Evolutionary conservation across 768 basidiomycete species (phyloP).

Genomic region (Agaricus blazei): DNA sequence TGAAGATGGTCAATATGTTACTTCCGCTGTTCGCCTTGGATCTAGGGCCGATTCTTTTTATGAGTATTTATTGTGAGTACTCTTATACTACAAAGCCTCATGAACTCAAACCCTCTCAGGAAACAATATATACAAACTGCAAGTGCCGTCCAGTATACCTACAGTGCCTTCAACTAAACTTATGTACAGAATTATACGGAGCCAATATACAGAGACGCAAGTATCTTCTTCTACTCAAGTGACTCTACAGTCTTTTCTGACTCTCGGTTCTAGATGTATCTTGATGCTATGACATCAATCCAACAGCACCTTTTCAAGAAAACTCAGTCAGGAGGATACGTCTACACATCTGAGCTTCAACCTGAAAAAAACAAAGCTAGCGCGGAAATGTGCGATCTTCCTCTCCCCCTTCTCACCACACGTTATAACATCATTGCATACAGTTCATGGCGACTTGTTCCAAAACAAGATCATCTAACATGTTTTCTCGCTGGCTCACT

Average conservation of each 20-base stretch:
- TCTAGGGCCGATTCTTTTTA: slow-evolving; percentile 94
- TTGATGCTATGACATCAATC: slow-evolving; percentile 78
- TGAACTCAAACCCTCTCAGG: slow-evolving; percentile 22
- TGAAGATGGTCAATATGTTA: slow-evolving; percentile 38
- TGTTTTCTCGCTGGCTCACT: slow-evolving; percentile 94
- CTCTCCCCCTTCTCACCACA: neutral
- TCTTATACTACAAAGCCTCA: neutral
- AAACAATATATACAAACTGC: slow-evolving; percentile 86
- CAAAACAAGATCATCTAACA: slow-evolving; percentile 94
- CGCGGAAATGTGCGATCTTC: slow-evolving; percentile 26
- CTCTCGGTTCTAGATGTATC: slow-evolving; percentile 68
- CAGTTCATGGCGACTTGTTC: slow-evolving; percentile 69
- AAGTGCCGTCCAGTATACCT: slow-evolving; percentile 3
- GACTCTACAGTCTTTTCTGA: neutral
- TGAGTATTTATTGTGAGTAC: slow-evolving; percentile 73
- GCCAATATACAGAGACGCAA: slow-evolving; percentile 17
- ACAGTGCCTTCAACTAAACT: neutral
- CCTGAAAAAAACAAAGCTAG: slow-evolving; percentile 44
- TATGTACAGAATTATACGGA: slow-evolving; percentile 62
- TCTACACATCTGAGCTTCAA: slow-evolving; percentile 79
- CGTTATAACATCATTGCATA: neutral
- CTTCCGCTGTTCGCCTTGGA: slow-evolving; percentile 80
- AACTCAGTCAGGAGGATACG: slow-evolving; percentile 52
- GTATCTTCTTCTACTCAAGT: neutral
- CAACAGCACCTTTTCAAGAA: slow-evolving; percentile 68